phyloP scores from a whole-genome alignment of 1,284 basidiomycete genomes.

The Ustilago trichophora region DNA sequence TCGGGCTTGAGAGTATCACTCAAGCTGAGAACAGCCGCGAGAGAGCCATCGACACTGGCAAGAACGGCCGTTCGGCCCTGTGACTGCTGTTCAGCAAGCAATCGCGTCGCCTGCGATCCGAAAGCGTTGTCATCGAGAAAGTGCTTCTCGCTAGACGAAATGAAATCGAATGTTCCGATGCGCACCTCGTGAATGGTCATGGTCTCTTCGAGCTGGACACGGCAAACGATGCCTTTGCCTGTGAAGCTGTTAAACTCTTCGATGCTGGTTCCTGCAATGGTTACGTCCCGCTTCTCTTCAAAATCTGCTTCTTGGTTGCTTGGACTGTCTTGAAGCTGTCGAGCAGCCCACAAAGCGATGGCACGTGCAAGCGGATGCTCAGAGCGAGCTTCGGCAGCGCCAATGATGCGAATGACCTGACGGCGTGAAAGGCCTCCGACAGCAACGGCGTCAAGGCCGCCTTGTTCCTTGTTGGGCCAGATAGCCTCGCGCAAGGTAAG shows the following conservation, averaged over 20 bases:
- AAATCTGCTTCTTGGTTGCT: background rate
- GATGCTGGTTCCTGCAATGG: constrained; percentile 69
- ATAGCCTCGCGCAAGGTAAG: constrained; percentile 77
- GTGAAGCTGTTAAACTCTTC: constrained; percentile 82
- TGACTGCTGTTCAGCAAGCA: constrained; percentile 45
- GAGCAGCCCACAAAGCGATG: constrained; percentile 77
- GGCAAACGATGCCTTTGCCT: constrained; percentile 79
- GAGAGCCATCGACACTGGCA: constrained; percentile 54
- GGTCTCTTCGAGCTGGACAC: constrained; percentile 42
- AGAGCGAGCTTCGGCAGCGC: constrained; percentile 85
- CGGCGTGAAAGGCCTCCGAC: constrained; percentile 33
- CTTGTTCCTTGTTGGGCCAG: constrained; percentile 74
- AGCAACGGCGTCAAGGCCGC: constrained; percentile 18
- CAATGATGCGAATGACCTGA: constrained; percentile 72
- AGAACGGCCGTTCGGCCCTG: constrained; percentile 59
- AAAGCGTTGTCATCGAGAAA: constrained; percentile 15
- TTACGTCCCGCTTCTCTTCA: constrained; percentile 1
- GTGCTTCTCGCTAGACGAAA: constrained; percentile 13
- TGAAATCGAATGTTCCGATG: constrained; percentile 53
- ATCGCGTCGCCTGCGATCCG: constrained; percentile 5
- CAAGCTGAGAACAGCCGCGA: constrained; percentile 51
- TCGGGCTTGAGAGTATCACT: constrained; percentile 62
- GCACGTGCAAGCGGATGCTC: constrained; percentile 97
- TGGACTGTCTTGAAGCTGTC: constrained; percentile 70
- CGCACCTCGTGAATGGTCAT: constrained; percentile 47